Evolutionary conservation across 192 early-diverging fungal genomes (phyloP), one percentile per base, ranked within the genome.

Genomic region (Coemansia sp.): DNA sequence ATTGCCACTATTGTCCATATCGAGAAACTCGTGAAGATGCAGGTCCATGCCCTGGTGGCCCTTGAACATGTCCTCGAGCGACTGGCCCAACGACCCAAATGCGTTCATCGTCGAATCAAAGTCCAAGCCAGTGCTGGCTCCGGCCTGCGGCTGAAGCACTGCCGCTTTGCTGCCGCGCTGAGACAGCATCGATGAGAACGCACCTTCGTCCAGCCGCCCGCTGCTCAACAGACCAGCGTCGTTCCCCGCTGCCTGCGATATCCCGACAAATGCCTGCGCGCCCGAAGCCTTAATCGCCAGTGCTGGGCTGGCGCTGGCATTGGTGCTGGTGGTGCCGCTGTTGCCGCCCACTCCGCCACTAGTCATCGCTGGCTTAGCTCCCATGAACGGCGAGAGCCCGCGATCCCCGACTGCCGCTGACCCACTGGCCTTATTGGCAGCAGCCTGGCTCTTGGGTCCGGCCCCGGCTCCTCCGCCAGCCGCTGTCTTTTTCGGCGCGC

Each of bases 101-200:
- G 59, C 27, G 29, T 15, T 61, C 25, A 61, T 68, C 44, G 42
- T 14, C 15, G 67, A 46, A 9, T 6, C 32, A 17, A 62, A 57
- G 44, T 69, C 67, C 6, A 34, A 9, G 5, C 37, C 62, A 46
- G n/a, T 25, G 19, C 58, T 53, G 27, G 51, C 62, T n/a, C 59
- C 60, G 17, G 41, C 21, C 41, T 62, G 55, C 67, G 17, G 58
- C 10, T 67, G 67, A 63, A 57, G 12, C 3, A 62, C 15, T 25
- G 73, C 39, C 0, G 61, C 68, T 11, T 69, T 58, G 51, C 51
- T 70, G 3, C 66, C 70, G 34, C 62, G 58, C 59, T 77, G 75
- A 3, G 75, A 72, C 48, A 77, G 63, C 29, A 77, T 39, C 37
- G 69, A 55, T 5, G 75, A 77, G 19, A 77, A 67, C 37, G 75